Conservation (phyloP, 2,329 filamentous ascomycete species). For the Seiridium cupressi region DNA sequence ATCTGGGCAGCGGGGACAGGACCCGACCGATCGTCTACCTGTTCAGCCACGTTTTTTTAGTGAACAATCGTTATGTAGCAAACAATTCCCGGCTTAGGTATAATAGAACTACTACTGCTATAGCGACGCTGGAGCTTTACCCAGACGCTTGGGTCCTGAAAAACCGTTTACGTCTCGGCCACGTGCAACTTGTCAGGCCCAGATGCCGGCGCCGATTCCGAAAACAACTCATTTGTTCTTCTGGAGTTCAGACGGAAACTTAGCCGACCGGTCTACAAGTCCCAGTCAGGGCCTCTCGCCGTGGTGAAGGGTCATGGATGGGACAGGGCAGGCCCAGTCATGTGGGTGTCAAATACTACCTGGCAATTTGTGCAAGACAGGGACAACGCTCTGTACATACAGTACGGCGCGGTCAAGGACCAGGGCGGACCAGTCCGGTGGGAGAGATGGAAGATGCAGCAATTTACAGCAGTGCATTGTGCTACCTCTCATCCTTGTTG, state of each 20-base stretch:
- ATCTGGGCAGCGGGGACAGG: not conserved
- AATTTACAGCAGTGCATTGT: not conserved
- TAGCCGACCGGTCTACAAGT: not conserved
- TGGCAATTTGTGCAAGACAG: not conserved
- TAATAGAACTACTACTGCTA: not conserved
- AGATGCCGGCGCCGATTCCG: not conserved
- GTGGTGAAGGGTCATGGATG: slow-evolving; percentile 1
- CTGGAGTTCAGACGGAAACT: not conserved
- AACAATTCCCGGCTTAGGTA: not conserved
- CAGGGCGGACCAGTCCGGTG: slow-evolving; percentile 1
- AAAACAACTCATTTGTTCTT: not conserved
- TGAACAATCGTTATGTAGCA: no score
- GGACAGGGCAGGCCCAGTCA: not conserved
- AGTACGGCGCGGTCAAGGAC: not conserved
- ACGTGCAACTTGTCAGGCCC: not conserved
- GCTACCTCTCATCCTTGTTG: not conserved
- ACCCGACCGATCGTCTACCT: not conserved
- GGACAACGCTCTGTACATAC: not conserved
- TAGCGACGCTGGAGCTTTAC: not conserved
- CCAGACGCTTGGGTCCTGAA: not conserved
- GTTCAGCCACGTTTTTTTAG: not conserved
- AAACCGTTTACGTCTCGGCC: not conserved
- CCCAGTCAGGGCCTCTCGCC: not conserved
- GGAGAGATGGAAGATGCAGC: slow-evolving; percentile 5
- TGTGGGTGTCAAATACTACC: slow-evolving; percentile 2